Percentiles rank a stretch among this genome's conserved stretches.
These are phyloP conservation scores for Beauveria varroae DNA, from an alignment of 2,329 filamentous ascomycete genomes.

Conservation along the genomic window DNA sequence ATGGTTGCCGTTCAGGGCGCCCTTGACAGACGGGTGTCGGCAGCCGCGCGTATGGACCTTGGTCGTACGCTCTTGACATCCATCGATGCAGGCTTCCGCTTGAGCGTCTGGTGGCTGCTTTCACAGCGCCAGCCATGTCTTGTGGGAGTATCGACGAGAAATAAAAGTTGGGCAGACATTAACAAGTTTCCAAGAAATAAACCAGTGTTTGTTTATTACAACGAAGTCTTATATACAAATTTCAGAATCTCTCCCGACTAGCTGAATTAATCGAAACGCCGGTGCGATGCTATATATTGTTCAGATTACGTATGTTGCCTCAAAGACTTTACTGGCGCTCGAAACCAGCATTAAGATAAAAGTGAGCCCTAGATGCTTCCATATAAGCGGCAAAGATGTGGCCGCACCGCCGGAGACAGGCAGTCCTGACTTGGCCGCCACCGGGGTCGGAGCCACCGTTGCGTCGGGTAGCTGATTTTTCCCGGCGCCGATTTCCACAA, in stretches of 20 bases:
- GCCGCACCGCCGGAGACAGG: neutral
- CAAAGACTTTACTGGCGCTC: neutral
- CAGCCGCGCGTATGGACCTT: conserved; percentile 40
- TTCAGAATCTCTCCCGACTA: neutral
- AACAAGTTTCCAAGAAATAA: no score
- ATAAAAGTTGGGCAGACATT: no score
- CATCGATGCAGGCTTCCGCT: conserved; percentile 28
- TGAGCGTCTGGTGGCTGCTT: conserved; percentile 21
- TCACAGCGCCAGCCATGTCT: no score
- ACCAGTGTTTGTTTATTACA: no score
- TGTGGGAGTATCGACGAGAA: no score
- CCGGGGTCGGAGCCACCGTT: conserved; percentile 39
- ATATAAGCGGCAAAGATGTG: neutral
- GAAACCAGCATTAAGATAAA: neutral
- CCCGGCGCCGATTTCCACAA: conserved; percentile 49
- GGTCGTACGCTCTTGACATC: conserved; percentile 20
- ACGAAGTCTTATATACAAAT: neutral
- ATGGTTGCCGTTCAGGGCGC: conserved; percentile 19
- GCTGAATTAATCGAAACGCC: neutral
- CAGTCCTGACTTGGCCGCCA: conserved; percentile 40
- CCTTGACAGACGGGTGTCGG: conserved; percentile 38
- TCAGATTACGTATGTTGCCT: neutral
- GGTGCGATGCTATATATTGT: neutral
- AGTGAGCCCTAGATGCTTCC: neutral
- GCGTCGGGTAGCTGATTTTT: conserved; percentile 46